These are phyloP conservation scores for Gastrolobium villosum DNA, from an alignment of 306 rosid genomes.

Conservation along the genomic window DNA sequence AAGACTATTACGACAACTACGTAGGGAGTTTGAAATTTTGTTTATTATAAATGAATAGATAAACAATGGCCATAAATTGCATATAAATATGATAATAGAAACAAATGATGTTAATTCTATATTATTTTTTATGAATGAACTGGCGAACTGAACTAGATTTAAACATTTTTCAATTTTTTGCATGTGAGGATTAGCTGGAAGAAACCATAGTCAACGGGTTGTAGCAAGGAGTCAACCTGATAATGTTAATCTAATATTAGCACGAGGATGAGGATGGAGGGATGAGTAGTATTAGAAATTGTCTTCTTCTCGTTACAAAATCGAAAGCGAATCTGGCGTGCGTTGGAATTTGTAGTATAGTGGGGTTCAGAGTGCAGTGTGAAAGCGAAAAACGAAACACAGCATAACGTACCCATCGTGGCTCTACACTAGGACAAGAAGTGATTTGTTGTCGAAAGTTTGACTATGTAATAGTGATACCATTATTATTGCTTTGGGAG, in stretches of 20 bases:
- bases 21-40: no score
- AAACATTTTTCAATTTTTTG: neutral
- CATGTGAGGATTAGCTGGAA: neutral
- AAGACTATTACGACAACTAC: no score
- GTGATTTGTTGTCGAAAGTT: neutral
- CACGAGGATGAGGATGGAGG: neutral
- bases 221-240: neutral
- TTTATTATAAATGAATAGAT: no score
- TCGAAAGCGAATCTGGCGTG: neutral
- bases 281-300: neutral
- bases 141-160: neutral
- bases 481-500: no score
- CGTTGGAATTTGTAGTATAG: neutral
- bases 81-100: no score
- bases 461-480: no score
- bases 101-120: no score
- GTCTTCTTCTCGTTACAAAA: neutral
- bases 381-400: neutral
- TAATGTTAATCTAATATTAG: neutral
- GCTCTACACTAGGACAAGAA: slow-evolving; percentile 5
- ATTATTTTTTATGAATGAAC: no score
- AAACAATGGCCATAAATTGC: no score
- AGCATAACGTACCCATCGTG: neutral
- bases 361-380: neutral
- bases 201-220: neutral